Conservation (phyloP, 441 rosid genomes). For the Rhodomyrtus psidioides region DNA sequence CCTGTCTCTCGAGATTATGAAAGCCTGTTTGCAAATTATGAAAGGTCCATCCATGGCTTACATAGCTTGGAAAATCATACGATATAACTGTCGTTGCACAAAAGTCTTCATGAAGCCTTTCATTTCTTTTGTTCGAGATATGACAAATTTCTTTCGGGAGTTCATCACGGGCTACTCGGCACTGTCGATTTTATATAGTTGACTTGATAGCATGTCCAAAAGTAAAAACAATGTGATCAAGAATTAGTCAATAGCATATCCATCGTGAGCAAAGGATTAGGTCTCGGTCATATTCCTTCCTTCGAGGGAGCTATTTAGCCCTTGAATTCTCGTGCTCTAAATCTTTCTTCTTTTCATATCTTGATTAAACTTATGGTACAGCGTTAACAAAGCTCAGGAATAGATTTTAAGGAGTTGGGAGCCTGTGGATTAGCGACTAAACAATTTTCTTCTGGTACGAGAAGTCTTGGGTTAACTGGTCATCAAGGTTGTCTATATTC, state of each 20-base stretch:
- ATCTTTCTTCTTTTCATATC: background rate
- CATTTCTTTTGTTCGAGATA: too few species aligned
- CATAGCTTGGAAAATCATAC: too few species aligned
- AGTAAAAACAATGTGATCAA: background rate
- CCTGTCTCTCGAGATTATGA: background rate
- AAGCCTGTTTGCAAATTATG: too few species aligned
- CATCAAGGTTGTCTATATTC: background rate
- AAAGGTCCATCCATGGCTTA: background rate
- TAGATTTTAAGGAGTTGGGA: too few species aligned
- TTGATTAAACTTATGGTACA: background rate
- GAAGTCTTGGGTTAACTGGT: background rate
- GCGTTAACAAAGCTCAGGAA: background rate
- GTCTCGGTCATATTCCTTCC: background rate
- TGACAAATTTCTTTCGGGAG: too few species aligned
- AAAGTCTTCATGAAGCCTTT: too few species aligned
- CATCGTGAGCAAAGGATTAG: background rate
- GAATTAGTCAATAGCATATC: background rate
- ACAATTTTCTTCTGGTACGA: background rate
- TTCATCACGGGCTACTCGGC: too few species aligned
- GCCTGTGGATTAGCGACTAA: background rate
- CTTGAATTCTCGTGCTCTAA: background rate
- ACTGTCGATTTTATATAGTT: too few species aligned
- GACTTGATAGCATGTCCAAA: too few species aligned
- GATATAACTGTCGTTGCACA: too few species aligned
- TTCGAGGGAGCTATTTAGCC: background rate